Evolutionary conservation across 1,284 basidiomycete genomes (phyloP).

Genomic region (Cryptococcus maquisensis): DNA sequence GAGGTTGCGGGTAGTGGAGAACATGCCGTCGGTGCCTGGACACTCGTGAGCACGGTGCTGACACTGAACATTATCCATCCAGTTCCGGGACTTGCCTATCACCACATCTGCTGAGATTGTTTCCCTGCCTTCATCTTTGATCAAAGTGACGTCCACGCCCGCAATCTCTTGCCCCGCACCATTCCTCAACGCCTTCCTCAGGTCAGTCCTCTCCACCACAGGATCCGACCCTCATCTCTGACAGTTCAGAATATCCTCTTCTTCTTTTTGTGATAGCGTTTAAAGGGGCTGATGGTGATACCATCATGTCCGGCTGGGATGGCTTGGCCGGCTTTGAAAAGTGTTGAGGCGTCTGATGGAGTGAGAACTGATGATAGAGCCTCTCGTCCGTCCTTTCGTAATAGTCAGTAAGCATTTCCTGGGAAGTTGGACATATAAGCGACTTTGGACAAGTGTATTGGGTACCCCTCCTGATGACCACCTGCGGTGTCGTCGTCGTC

Average conservation of each 20-base stretch:
- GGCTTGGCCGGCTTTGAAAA: neutral
- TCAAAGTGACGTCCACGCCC: neutral
- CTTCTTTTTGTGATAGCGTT: too few relatives aligned
- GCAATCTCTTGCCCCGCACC: conserved; percentile 5
- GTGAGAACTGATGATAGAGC: conserved; percentile 8
- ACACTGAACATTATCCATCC: neutral
- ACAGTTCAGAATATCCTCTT: conserved; percentile 11
- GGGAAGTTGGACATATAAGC: neutral
- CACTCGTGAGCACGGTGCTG: neutral
- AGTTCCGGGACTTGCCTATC: conserved; percentile 11
- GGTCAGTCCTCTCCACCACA: conserved; percentile 16
- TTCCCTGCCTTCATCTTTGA: conserved; percentile 2
- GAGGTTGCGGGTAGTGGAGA: conserved; percentile 13
- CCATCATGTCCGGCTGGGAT: conserved; percentile 20
- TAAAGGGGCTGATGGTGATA: conserved; percentile 10
- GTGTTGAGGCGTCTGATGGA: conserved; percentile 2
- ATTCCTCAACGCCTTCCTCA: conserved; percentile 8
- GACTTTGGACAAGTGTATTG: conserved; percentile 23
- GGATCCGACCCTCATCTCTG: conserved; percentile 6
- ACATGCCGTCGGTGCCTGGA: conserved; percentile 26
- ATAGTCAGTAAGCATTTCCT: neutral
- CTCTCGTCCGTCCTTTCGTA: conserved; percentile 10
- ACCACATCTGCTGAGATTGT: conserved; percentile 9
- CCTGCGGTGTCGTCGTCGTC: too few relatives aligned
- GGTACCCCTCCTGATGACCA: too few relatives aligned